Evolutionary conservation across 2,329 filamentous ascomycete species (phyloP).

Genomic region (Dothideomycetes sp.): DNA sequence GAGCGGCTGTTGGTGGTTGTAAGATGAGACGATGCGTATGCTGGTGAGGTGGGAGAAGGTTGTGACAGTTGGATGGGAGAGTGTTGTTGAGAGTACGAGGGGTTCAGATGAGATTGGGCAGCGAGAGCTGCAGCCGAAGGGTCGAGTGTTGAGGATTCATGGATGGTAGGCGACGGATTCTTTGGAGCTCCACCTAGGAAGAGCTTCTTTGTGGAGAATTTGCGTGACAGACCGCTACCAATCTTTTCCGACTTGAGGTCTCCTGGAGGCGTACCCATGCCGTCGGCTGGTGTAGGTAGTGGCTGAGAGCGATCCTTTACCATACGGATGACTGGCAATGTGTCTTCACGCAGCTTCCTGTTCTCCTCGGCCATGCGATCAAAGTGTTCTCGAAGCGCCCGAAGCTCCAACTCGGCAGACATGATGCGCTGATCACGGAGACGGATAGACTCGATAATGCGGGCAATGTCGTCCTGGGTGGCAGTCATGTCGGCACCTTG

Average conservation of each 20-base stretch:
- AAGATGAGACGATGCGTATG: conserved; percentile 29
- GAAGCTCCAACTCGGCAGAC: conserved; percentile 72
- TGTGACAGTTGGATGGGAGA: conserved; percentile 32
- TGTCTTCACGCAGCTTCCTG: conserved; percentile 76
- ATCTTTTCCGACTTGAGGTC: conserved; percentile 15
- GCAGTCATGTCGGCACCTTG: conserved; percentile 77
- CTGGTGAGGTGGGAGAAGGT: conserved; percentile 41
- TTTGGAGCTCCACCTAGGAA: conserved; percentile 41
- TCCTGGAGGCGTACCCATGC: conserved; percentile 14
- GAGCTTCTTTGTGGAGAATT: conserved; percentile 45
- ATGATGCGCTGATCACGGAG: conserved; percentile 85
- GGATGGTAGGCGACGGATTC: conserved; percentile 43
- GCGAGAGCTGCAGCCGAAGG: conserved; percentile 43
- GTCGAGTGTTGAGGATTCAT: conserved; percentile 36
- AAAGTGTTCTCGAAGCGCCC: conserved; percentile 54
- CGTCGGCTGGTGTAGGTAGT: conserved; percentile 45
- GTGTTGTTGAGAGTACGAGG: conserved; percentile 36
- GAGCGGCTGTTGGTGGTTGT: conserved; percentile 21
- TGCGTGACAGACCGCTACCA: conserved; percentile 39
- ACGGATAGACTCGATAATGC: conserved; percentile 80
- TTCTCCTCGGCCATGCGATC: conserved; percentile 64
- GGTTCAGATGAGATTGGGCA: conserved; percentile 42
- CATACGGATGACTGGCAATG: conserved; percentile 80
- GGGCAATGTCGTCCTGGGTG: conserved; percentile 85
- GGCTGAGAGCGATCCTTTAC: conserved; percentile 89